These are phyloP conservation scores for Aechmea fasciata DNA, from an alignment of 176 grass and related monocot species.

Conservation along the genomic window DNA sequence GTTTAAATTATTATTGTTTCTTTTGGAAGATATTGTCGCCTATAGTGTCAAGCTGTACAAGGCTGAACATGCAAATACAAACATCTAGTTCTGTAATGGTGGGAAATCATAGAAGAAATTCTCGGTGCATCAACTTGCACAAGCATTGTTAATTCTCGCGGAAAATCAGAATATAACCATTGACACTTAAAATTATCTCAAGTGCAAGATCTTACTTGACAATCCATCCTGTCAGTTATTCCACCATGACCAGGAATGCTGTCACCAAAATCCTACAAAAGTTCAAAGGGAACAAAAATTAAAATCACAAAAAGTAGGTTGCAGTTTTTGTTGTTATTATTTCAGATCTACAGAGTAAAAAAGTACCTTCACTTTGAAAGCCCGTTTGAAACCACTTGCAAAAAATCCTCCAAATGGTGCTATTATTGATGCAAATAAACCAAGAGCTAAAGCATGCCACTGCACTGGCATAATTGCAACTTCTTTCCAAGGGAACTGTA, in stretches of 20 bases:
- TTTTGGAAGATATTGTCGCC: no score
- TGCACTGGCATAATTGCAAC: constrained; percentile 74
- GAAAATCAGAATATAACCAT: not conserved
- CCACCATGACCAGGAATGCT: constrained; percentile 97
- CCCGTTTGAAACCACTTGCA: constrained; percentile 92
- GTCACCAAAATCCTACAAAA: constrained; percentile 86
- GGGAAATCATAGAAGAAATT: not conserved
- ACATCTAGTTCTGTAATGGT: not conserved
- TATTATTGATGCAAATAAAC: constrained; percentile 98
- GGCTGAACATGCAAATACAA: not conserved
- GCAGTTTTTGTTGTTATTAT: not conserved
- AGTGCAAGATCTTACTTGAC: constrained; percentile 50
- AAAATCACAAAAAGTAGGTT: not conserved
- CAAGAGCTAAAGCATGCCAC: constrained; percentile 93
- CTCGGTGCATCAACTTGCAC: not conserved
- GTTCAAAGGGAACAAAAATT: constrained; percentile 14
- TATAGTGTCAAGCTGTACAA: not conserved
- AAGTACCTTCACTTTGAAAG: constrained; percentile 92
- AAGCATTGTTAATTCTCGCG: not conserved
- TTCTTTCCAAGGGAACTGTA: constrained; percentile 90
- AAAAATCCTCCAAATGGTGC: constrained; percentile 99
- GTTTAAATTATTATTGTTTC: no score
- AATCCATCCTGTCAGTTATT: constrained; percentile 95
- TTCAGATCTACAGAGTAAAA: constrained; percentile 12
- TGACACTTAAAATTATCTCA: not conserved